A percentile compares a stretch with the other conserved stretches of the same genome.
phyloP scores from a whole-genome alignment of 2,329 filamentous ascomycete genomes.

The Didymella glomerata region DNA sequence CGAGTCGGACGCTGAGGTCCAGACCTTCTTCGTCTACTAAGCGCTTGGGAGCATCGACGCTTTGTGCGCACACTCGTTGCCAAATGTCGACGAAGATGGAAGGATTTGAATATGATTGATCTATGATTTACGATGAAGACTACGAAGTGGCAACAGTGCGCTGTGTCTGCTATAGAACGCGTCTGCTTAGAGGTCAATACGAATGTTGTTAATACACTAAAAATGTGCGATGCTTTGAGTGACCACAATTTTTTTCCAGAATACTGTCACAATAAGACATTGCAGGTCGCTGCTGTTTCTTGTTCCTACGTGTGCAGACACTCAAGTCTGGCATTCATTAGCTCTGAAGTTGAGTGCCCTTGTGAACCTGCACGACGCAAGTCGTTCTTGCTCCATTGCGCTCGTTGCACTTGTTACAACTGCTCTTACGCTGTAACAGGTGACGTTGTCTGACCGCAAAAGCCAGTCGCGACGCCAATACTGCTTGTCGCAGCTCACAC shows the following conservation, averaged over 20 bases:
- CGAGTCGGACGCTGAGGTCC: conserved; percentile 35
- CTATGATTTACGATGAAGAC: conserved; percentile 12
- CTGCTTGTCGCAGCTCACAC: neutral
- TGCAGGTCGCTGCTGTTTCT: neutral
- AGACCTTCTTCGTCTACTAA: conserved; percentile 47
- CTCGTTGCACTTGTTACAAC: neutral
- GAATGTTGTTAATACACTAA: neutral
- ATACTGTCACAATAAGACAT: neutral
- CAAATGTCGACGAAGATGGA: neutral
- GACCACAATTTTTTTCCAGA: neutral
- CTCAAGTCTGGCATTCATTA: neutral
- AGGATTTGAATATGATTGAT: neutral
- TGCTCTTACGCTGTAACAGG: neutral
- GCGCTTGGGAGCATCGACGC: neutral
- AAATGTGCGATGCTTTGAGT: neutral
- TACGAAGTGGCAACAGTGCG: neutral
- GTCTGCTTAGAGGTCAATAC: neutral
- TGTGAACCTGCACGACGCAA: neutral
- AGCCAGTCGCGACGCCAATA: neutral
- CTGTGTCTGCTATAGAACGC: neutral
- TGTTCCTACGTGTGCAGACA: neutral
- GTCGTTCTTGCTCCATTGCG: neutral
- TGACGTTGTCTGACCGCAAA: neutral
- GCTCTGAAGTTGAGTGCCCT: neutral
- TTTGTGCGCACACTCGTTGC: neutral